Evolutionary conservation across 495 filamentous ascomycete genomes (phyloP), one percentile per base, ranked within the genome.

Genomic region (Penicillium riverlandense): DNA sequence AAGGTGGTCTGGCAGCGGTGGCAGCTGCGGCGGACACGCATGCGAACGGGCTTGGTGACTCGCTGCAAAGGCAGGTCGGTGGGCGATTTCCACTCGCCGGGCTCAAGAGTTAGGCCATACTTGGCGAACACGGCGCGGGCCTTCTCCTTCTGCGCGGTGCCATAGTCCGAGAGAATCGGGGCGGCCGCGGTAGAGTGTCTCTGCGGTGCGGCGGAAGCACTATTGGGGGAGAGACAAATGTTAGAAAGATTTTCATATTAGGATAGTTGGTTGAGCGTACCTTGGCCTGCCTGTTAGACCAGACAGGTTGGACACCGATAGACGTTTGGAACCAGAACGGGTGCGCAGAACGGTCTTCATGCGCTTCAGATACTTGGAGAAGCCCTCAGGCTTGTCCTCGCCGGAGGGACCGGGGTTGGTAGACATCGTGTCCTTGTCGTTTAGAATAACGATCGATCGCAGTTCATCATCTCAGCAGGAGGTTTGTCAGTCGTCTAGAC

Each of bases 41-140:
- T 94, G 50, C 88, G 85, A 48, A 96, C 88, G 12, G 86, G 80
- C 64, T 91, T 95, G 59, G 91, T 81, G 12, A 96, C 82, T 22
- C 91, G 85, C 38, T 82, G 65, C 14, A 81, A 73, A 41, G 82
- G 74, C 29, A 70, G 66, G 45, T 78, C 75, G 47, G 64, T 61
- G 35, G 74, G 65, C 37, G 70, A 66, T 50, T 76, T 77, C 83
- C 81, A 86, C 59, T 88, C 84, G 46, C 72, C 77, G 10, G 80
- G 75, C 50, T 86, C 79, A 31, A 88, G 69, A 40, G 79, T 80
- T 49, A 90, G 51, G 34, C 83, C 84, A 49, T 88, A 88, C 52
- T 84, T 83, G 49, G 83, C 80, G 53, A 86, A 86, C 16, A 91
- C 68, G 41, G 75, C 77, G 54, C 79, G 78, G 7, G 84, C 79